phyloP scores from a whole-genome alignment of 164 flowering plant species.

The Vitis riparia region DNA sequence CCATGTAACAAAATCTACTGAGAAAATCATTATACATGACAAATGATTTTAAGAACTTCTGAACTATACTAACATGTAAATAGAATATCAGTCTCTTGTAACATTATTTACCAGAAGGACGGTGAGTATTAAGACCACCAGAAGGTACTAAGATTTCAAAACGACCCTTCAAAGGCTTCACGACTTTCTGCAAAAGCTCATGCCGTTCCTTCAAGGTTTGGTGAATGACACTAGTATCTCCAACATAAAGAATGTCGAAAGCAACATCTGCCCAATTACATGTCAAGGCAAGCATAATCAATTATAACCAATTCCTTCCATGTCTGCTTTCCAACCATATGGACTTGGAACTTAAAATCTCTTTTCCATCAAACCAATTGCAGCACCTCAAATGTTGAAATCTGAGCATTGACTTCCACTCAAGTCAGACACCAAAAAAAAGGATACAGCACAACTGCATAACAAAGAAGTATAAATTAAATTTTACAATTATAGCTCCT shows the following conservation, averaged over 20 bases:
- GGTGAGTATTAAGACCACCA: conserved; percentile 66
- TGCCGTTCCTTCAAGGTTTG: conserved; percentile 90
- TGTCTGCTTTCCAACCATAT: too few relatives aligned
- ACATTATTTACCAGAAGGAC: conserved; percentile 47
- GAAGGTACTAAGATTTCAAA: conserved; percentile 83
- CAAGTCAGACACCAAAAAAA: conserved; percentile 6
- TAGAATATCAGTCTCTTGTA: background rate
- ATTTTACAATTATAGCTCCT: conserved; percentile 3
- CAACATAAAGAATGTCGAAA: conserved; percentile 91
- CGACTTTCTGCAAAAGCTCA: conserved; percentile 68
- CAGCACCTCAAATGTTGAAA: background rate
- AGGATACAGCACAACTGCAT: conserved; percentile 98
- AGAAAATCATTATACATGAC: too few relatives aligned
- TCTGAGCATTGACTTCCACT: background rate
- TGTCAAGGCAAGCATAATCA: conserved; percentile 41
- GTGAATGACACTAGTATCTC: conserved; percentile 98
- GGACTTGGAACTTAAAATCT: too few relatives aligned
- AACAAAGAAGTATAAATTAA: conserved; percentile 12
- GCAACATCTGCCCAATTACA: conserved; percentile 69
- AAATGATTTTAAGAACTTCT: too few relatives aligned
- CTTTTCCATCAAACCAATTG: background rate
- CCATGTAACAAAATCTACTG: too few relatives aligned
- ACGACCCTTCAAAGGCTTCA: conserved; percentile 78
- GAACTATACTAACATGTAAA: too few relatives aligned
- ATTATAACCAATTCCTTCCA: conserved; percentile 5